phyloP scores from a whole-genome alignment of 768 basidiomycete species.

The Hericium alpestre region DNA sequence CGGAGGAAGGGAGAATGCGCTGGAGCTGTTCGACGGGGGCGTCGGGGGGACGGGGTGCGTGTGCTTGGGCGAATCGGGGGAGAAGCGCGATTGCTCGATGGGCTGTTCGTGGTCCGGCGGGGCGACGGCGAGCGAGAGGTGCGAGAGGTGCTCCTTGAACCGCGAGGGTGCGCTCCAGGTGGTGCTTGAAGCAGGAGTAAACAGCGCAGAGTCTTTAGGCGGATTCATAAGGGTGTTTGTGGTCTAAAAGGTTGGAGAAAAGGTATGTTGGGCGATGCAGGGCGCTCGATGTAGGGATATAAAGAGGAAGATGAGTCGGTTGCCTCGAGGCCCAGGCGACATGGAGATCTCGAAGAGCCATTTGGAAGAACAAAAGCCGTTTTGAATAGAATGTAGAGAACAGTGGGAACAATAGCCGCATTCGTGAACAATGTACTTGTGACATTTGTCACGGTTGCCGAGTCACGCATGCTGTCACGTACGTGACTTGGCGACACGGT shows the following conservation, averaged over 20 bases:
- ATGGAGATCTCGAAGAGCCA: not conserved
- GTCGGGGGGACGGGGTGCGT: constrained; percentile 18
- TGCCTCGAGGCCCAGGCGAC: not conserved
- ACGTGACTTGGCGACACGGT: not conserved
- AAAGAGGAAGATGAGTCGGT: not conserved
- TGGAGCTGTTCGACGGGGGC: not conserved
- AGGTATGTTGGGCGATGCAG: not conserved
- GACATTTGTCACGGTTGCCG: too few species aligned
- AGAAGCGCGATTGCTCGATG: constrained; percentile 30
- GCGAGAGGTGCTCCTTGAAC: constrained; percentile 6
- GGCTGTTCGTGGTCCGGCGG: constrained; percentile 14
- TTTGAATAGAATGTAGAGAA: not conserved
- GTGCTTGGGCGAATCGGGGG: constrained; percentile 29
- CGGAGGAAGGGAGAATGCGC: constrained; percentile 11
- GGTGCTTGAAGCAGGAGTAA: not conserved
- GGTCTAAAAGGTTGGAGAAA: not conserved
- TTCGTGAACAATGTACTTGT: not conserved
- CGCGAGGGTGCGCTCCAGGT: not conserved
- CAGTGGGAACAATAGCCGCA: not conserved
- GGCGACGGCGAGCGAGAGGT: constrained; percentile 8
- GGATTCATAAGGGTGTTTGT: constrained; percentile 3
- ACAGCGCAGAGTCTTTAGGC: not conserved
- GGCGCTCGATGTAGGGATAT: not conserved
- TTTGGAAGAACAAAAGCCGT: not conserved
- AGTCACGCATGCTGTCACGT: too few species aligned